Evolutionary conservation across 495 filamentous ascomycete genomes (phyloP), one percentile per base, ranked within the genome.

Genomic region (Schizothecium vesticola): DNA sequence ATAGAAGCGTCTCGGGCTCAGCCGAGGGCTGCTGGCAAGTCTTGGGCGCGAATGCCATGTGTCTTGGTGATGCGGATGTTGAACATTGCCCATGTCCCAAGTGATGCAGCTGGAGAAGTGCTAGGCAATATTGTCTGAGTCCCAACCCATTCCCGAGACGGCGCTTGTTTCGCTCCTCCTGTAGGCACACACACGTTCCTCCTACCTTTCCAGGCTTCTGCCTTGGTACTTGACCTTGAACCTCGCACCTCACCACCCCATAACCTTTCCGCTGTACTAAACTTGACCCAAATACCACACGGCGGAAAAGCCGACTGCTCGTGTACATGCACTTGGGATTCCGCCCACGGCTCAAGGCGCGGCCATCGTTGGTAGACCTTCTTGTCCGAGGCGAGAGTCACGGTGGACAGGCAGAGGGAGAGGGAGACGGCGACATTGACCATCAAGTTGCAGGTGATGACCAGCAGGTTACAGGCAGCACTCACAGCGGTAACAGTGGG

Each of bases 301-400:
- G 23, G 21, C 59, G 26, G 22, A 13, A 3, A 56, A 26, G 22
- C 9, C 33, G 43, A 36, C 62, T 9, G 23, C 23, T 25, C 36
- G 12, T 59, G 58, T 70, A 72, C 62, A 78, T 78, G 76, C 74
- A 78, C 63, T 61, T 75, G 51, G 76, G 76, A 73, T 62, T 78
- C 59, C 79, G 83, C 73, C 89, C 86, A 75, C 86, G 84, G 74
- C 78, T 94, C 71, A 88, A 82, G 84, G 81, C 85, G 78, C 89
- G 89, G 74, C 87, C 88, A 64, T 94, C 91, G 61, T 80, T 92
- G 71, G 84, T 92, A 77, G 89, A 92, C 64, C 82, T 94, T 71
- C 83, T 93, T 73, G 80, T 81, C 73, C 79, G 82, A 73, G 65
- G 78, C 75, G 65, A 75, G 76, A 68, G 61, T 12, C 36, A 65